Conservation (phyloP, 805 yeast species). For the Wickerhamiella sorbophila region DNA sequence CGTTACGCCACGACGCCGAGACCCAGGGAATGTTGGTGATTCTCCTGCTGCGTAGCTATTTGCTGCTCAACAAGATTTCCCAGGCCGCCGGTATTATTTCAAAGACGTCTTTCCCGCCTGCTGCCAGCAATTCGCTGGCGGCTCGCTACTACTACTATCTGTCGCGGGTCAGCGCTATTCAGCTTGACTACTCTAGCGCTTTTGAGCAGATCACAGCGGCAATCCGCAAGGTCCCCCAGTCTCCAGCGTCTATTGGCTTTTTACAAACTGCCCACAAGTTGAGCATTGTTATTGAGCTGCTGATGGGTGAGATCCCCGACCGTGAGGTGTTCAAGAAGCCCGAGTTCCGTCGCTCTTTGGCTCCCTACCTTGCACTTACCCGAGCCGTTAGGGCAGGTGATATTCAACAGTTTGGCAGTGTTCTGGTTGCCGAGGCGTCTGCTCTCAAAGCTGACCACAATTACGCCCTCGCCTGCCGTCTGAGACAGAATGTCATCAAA, state of each 20-base stretch:
- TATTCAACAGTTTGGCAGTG: slow-evolving; percentile 60
- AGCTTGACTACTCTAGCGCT: slow-evolving; percentile 82
- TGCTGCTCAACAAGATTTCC: slow-evolving; percentile 62
- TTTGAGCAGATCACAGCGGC: slow-evolving; percentile 88
- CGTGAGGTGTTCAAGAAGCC: slow-evolving; percentile 62
- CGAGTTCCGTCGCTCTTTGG: slow-evolving; percentile 42
- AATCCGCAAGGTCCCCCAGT: slow-evolving; percentile 90
- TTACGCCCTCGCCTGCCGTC: slow-evolving; percentile 69
- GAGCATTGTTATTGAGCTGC: slow-evolving; percentile 72
- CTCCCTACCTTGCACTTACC: slow-evolving; percentile 75
- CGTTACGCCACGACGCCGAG: slow-evolving; percentile 83
- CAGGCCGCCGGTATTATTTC: slow-evolving; percentile 83
- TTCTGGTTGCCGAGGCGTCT: slow-evolving; percentile 46
- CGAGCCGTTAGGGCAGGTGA: slow-evolving; percentile 91
- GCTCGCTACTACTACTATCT: slow-evolving; percentile 86
- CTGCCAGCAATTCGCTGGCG: slow-evolving; percentile 72
- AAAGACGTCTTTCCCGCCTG: slow-evolving; percentile 75
- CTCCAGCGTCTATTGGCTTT: slow-evolving; percentile 71
- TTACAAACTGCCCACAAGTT: slow-evolving; percentile 80
- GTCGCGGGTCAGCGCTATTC: slow-evolving; percentile 83
- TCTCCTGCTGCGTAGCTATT: slow-evolving; percentile 67
- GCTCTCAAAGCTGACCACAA: slow-evolving; percentile 62
- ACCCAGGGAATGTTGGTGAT: slow-evolving; percentile 80
- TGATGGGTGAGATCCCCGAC: slow-evolving; percentile 96
- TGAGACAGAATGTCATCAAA: slow-evolving; percentile 93